Evolutionary conservation across 2,329 filamentous ascomycete species (phyloP).

Genomic region (Furcasterigmium sp.): DNA sequence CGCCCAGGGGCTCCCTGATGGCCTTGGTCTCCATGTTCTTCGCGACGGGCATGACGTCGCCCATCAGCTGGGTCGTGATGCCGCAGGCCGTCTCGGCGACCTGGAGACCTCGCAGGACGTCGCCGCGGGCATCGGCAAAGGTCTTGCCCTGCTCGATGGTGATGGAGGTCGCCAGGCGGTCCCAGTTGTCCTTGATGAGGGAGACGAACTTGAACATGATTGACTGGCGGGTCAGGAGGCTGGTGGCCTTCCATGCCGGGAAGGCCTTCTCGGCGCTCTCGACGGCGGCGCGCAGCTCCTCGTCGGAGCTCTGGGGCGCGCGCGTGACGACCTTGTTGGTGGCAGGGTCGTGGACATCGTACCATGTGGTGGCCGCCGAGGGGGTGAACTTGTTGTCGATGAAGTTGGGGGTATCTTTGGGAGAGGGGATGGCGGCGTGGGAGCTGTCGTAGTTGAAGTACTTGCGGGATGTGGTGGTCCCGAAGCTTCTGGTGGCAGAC

Average conservation of each 20-base stretch:
- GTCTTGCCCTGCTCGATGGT: constrained; percentile 74
- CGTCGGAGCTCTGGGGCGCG: constrained; percentile 67
- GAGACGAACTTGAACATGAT: constrained; percentile 72
- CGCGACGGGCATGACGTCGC: constrained; percentile 66
- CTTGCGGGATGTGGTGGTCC: not conserved
- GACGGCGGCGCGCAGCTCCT: constrained; percentile 60
- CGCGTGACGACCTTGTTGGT: constrained; percentile 70
- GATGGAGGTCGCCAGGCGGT: constrained; percentile 66
- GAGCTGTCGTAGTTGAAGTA: not conserved
- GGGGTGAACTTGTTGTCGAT: constrained; percentile 63
- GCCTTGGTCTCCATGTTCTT: constrained; percentile 74
- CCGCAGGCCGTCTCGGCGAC: constrained; percentile 70
- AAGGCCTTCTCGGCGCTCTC: constrained; percentile 65
- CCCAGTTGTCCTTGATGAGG: constrained; percentile 68
- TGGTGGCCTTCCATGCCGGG: constrained; percentile 58
- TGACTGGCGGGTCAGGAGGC: constrained; percentile 60
- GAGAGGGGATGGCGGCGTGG: not conserved
- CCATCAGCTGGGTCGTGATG: constrained; percentile 66
- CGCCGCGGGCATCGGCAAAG: constrained; percentile 64
- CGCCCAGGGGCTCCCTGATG: constrained; percentile 65
- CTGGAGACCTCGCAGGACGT: constrained; percentile 66
- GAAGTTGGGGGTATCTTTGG: constrained; percentile 43
- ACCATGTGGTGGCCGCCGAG: constrained; percentile 58
- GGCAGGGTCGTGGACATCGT: constrained; percentile 66
- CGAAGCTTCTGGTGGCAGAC: not conserved